Percentiles rank a stretch among this genome's conserved stretches.
These are phyloP conservation scores for Trichoderma hamatum DNA, from an alignment of 2,329 filamentous ascomycete genomes.

Conservation along the genomic window DNA sequence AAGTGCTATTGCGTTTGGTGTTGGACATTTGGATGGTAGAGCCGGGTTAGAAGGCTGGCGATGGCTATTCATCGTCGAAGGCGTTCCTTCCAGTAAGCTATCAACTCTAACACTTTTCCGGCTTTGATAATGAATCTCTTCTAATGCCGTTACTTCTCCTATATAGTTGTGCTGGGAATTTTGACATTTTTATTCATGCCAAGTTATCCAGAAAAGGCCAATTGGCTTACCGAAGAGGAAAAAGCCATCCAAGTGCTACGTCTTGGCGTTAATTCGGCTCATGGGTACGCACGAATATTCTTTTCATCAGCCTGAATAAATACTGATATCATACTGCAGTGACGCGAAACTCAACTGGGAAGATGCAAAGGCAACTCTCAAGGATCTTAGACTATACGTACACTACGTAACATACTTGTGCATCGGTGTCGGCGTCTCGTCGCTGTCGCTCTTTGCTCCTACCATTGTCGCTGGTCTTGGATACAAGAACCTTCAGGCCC, in stretches of 20 bases:
- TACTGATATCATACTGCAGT: background rate
- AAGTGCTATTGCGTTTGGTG: background rate
- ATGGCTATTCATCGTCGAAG: constrained; percentile 11
- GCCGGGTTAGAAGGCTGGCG: background rate
- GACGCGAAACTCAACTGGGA: constrained; percentile 13
- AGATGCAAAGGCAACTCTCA: constrained; percentile 1
- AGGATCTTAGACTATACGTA: background rate
- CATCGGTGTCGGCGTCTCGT: constrained; percentile 5
- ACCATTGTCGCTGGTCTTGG: constrained; percentile 33
- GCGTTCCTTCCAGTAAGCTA: constrained; percentile 9
- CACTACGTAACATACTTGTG: constrained; percentile 7
- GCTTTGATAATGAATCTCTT: background rate
- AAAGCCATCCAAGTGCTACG: constrained; percentile 9
- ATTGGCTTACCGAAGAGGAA: constrained; percentile 13
- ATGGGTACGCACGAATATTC: background rate
- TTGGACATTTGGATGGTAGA: constrained; percentile 4
- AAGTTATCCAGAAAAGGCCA: background rate
- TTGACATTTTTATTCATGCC: background rate
- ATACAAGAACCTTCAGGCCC: constrained; percentile 32
- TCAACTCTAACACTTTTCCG: background rate
- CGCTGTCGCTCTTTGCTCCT: constrained; percentile 35
- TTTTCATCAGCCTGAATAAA: rapidly evolving
- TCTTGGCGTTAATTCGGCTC: constrained; percentile 4
- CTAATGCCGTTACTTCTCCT: background rate
- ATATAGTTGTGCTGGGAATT: background rate